Evolutionary conservation across 23 red algal genomes (phyloP).

Genomic region (Gracilaria vermiculophylla): DNA sequence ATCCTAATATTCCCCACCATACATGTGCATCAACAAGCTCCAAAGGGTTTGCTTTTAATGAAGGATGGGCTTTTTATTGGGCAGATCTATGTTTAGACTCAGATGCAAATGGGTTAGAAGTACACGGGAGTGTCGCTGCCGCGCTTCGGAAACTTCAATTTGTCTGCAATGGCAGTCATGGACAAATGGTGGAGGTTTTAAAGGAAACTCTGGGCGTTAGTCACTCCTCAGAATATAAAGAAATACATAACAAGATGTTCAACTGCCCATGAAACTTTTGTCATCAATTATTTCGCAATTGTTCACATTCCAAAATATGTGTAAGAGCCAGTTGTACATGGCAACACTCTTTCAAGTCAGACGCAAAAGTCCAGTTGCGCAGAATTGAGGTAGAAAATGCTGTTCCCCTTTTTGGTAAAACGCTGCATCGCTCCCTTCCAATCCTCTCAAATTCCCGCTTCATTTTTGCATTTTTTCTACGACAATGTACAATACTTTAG

Average conservation of each 20-base stretch:
- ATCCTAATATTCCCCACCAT: background rate
- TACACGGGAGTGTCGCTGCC: background rate
- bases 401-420: no score
- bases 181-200: background rate
- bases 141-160: conserved; percentile 11
- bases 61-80: conserved; percentile 29
- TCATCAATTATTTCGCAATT: no score
- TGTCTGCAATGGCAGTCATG: background rate
- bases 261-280: background rate
- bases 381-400: no score
- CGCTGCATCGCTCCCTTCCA: no score
- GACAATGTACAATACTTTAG: no score
- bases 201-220: background rate
- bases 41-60: conserved; percentile 30
- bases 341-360: no score
- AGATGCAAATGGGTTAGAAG: background rate
- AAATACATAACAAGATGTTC: background rate
- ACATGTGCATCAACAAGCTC: background rate
- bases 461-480: no score
- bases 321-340: no score
- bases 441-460: no score
- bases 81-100: background rate
- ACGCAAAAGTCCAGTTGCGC: no score
- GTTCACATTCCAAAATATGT: no score
- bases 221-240: background rate